These are phyloP conservation scores for Cryptococcus hybrid DNA, from an alignment of 1,284 basidiomycete genomes.

Conservation along the genomic window DNA sequence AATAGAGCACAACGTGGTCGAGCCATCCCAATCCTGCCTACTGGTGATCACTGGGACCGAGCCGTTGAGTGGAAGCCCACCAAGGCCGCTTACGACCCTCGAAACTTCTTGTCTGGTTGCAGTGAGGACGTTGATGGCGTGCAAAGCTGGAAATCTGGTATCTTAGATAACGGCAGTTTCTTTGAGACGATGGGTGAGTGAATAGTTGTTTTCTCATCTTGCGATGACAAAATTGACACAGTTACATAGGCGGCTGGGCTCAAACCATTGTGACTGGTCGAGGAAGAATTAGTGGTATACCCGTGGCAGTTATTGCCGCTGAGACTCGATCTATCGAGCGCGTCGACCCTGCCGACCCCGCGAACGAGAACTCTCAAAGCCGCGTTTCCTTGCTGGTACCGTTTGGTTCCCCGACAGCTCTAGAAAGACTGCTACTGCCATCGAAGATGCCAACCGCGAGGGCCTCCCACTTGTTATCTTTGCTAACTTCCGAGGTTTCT, in stretches of 20 bases:
- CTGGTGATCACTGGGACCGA: constrained; percentile 85
- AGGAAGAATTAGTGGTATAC: constrained; percentile 94
- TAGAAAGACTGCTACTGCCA: constrained; percentile 99
- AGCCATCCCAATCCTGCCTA: constrained; percentile 69
- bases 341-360: constrained; percentile 97
- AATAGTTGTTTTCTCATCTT: background rate
- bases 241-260: constrained; percentile 75
- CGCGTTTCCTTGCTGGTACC: constrained; percentile 99
- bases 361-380: constrained; percentile 94
- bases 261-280: constrained; percentile 95
- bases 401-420: constrained; percentile 99
- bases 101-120: constrained; percentile 97
- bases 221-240: constrained; percentile 3
- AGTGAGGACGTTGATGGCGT: constrained; percentile 68
- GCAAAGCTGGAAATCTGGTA: constrained; percentile 75
- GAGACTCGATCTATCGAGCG: constrained; percentile 89
- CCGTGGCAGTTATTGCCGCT: constrained; percentile 96
- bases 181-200: constrained; percentile 49
- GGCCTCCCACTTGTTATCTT: constrained; percentile 97
- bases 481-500: constrained; percentile 99
- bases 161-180: constrained; percentile 96
- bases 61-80: constrained; percentile 86
- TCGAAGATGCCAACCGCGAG: constrained; percentile 98
- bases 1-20: constrained; percentile 62
- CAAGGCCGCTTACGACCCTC: constrained; percentile 93